Evolutionary conservation across 2,329 filamentous ascomycete genomes (phyloP), one percentile per base, ranked within the genome.

Genomic region (Ceratocystis smalleyi): DNA sequence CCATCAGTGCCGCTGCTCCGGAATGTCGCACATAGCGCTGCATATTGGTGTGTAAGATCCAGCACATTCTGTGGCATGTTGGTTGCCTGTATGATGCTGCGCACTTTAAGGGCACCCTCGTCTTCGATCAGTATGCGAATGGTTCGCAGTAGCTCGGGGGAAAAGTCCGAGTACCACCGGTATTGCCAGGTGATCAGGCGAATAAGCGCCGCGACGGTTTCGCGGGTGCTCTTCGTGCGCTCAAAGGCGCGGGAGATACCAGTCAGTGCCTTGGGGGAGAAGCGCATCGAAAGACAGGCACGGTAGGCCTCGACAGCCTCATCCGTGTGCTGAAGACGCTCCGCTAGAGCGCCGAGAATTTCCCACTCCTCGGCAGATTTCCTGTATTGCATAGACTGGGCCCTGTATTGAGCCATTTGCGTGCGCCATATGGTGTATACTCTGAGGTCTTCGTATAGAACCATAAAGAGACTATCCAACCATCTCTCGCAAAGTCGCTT

Each of bases 391-490:
- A 96, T 86, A 67, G 92, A 88, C 74, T 97, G 92, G 63, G 92
- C 89, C 24, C 89, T 86, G 73, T 91, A 96, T 73, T 97, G 92
- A 0, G 91, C 89, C 84, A 97, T 94, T 74, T 99, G 94, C 0
- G 94, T 97, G 65, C 94, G 87, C 94, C 94, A 99, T 74, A 99
- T 99, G 12, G 94, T 99, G 78, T 99, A 99, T 57, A 99, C 92
- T 61, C 94, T 89, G 19, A 99, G 81, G 71, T 99, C 94, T 74
- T 99, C 94, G 73, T 99, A 99, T 2, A 99, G 81, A 0, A 97
- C 94, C 94, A 99, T 99, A 77, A 99, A 99, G 24, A 99, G 81
- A 71, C 95, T 97, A 75, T 99, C 94, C 1, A 99, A 82, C 94
- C 94, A 99, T 69, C 94, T 85, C 75, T 99, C 94, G 71, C 94